A percentile compares a stretch with the other conserved stretches of the same genome.
Conservation (phyloP, 1,284 basidiomycete species). For the Inonotus obliquus region DNA sequence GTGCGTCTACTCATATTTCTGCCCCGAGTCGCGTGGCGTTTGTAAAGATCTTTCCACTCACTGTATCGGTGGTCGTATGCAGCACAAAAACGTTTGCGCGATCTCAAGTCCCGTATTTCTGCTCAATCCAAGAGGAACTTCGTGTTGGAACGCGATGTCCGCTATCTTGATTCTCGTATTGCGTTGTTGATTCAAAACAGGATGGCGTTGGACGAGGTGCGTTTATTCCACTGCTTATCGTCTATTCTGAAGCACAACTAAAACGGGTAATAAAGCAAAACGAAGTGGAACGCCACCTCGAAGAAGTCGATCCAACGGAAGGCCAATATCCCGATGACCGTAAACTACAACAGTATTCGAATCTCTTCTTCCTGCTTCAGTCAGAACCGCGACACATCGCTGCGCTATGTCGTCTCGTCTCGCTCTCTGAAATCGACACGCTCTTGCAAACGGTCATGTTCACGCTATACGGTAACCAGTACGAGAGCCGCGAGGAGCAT, state of each 20-base stretch:
- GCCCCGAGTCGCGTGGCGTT: conserved; percentile 5
- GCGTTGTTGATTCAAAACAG: conserved; percentile 97
- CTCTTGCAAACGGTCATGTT: conserved; percentile 99
- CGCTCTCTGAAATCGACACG: conserved; percentile 94
- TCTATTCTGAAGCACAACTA: background rate
- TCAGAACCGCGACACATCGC: conserved; percentile 97
- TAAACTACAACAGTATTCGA: conserved; percentile 92
- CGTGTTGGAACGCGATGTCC: conserved; percentile 95
- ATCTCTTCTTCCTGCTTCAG: conserved; percentile 97
- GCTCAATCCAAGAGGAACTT: conserved; percentile 99
- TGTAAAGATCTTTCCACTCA: background rate
- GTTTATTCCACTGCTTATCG: conserved; percentile 26
- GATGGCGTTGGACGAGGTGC: conserved; percentile 92
- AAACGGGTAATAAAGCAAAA: conserved; percentile 57
- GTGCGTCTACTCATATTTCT: conserved; percentile 42
- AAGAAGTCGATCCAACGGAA: conserved; percentile 89
- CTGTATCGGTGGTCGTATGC: conserved; percentile 12
- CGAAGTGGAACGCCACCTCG: conserved; percentile 90
- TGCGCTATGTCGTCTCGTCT: conserved; percentile 94
- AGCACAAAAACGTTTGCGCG: conserved; percentile 95
- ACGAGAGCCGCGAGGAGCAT: conserved; percentile 98
- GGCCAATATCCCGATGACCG: conserved; percentile 92
- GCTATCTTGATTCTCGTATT: conserved; percentile 97
- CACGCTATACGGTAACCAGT: conserved; percentile 98
- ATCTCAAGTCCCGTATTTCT: conserved; percentile 96